Evolutionary conservation across 2,329 filamentous ascomycete genomes (phyloP).

Genomic region (Aspergillus persii): DNA sequence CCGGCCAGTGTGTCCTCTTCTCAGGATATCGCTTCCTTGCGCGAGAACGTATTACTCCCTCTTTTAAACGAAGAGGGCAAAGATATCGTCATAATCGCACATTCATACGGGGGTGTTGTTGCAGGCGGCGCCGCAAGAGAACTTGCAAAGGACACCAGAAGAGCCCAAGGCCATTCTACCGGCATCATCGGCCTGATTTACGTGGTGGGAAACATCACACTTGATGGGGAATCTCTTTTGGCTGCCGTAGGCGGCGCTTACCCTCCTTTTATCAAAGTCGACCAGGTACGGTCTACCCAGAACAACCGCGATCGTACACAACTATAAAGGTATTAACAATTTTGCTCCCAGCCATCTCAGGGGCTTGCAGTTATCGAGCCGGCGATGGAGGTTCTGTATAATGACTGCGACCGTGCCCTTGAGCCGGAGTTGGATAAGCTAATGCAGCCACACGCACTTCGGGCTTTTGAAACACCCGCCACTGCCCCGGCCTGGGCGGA

Average conservation of each 20-base stretch:
- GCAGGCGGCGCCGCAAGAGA: conserved; percentile 4
- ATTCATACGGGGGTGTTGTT: conserved; percentile 8
- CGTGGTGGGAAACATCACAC: conserved; percentile 6
- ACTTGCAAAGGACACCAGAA: conserved; percentile 2
- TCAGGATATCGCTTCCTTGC: conserved; percentile 5
- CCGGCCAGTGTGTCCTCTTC: conserved; percentile 1
- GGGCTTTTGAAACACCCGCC: conserved; percentile 3
- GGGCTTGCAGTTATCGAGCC: conserved; percentile 5
- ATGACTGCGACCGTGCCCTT: conserved; percentile 6
- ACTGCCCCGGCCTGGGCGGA: conserved; percentile 9
- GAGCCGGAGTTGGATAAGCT: conserved; percentile 1
- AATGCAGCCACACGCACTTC: conserved; percentile 8
- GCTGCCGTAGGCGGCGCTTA: conserved; percentile 7
- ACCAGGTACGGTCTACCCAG: conserved; percentile 1
- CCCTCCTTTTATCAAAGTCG: conserved; percentile 7
- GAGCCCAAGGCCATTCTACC: neutral
- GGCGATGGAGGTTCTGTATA: conserved; percentile 5
- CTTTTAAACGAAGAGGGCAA: conserved; percentile 1
- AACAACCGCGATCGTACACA: neutral
- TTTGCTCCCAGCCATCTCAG: conserved; percentile 2
- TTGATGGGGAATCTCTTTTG: conserved; percentile 4
- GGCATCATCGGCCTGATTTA: conserved; percentile 5
- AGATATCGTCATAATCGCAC: conserved; percentile 8
- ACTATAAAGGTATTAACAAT: neutral
- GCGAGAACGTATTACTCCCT: conserved; percentile 5